These are phyloP conservation scores for Cordyceps farinosa DNA, from an alignment of 2,329 filamentous ascomycete genomes.

Conservation along the genomic window DNA sequence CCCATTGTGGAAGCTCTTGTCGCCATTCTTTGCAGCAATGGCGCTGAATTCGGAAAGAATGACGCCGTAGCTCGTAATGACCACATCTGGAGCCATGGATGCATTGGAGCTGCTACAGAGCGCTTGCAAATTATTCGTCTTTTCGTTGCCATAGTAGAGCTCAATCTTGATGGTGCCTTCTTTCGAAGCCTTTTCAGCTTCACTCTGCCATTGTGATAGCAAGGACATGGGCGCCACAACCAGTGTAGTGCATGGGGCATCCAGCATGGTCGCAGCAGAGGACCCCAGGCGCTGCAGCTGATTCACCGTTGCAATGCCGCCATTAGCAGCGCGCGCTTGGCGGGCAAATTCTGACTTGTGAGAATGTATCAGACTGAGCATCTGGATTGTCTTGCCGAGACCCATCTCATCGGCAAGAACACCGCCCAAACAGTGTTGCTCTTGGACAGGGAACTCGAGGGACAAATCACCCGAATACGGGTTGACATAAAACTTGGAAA, in stretches of 20 bases:
- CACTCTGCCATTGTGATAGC: constrained; percentile 94
- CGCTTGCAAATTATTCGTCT: constrained; percentile 70
- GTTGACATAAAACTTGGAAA: constrained; percentile 86
- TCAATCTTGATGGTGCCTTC: constrained; percentile 77
- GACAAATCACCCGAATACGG: constrained; percentile 94
- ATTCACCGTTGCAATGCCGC: constrained; percentile 46
- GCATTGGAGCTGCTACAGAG: constrained; percentile 75
- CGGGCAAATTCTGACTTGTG: constrained; percentile 61
- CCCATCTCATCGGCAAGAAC: constrained; percentile 98
- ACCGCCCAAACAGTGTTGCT: constrained; percentile 90
- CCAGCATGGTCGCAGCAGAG: constrained; percentile 53
- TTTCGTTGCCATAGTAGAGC: constrained; percentile 90
- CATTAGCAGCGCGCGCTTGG: constrained; percentile 32
- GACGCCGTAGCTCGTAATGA: constrained; percentile 93
- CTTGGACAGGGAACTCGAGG: constrained; percentile 85
- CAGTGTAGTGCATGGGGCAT: constrained; percentile 83
- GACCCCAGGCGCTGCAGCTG: constrained; percentile 60
- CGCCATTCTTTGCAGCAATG: constrained; percentile 62
- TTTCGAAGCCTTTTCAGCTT: constrained; percentile 85
- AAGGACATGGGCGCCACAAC: constrained; percentile 97
- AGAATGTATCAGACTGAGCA: constrained; percentile 88
- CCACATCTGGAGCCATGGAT: constrained; percentile 74
- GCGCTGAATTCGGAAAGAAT: constrained; percentile 82
- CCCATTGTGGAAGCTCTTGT: constrained; percentile 63
- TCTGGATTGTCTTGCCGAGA: constrained; percentile 96